Evolutionary conservation across 1,139 yeast genomes (phyloP).

Genomic region (Magnusiomyces sp.): DNA sequence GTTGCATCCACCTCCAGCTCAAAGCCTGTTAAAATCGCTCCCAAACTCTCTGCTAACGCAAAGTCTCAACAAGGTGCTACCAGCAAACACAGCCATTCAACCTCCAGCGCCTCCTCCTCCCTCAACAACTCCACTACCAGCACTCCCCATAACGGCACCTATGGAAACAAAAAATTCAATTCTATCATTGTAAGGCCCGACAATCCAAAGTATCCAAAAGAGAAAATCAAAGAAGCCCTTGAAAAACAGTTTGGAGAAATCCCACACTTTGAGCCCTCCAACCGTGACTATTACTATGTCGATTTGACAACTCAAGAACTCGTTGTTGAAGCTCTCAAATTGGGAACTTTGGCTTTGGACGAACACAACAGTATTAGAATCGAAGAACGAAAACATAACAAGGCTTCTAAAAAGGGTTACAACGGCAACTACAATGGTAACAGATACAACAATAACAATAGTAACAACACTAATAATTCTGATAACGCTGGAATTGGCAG

Average conservation of each 20-base stretch:
- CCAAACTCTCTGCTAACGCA: conserved; percentile 12
- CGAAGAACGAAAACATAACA: conserved; percentile 3
- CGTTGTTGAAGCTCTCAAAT: too few relatives aligned
- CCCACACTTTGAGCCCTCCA: background rate
- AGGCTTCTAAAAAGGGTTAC: background rate
- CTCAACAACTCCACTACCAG: conserved; percentile 2
- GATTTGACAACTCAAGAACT: too few relatives aligned
- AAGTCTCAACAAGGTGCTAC: conserved; percentile 7
- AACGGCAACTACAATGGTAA: conserved; percentile 6
- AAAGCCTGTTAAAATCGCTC: conserved; percentile 7
- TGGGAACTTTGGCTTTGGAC: conserved; percentile 5
- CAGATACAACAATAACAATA: background rate
- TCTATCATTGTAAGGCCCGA: background rate
- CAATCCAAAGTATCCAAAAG: conserved; percentile 1
- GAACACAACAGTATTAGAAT: conserved; percentile 4
- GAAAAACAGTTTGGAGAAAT: background rate
- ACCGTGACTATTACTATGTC: conserved; percentile 5
- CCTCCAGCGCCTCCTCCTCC: background rate
- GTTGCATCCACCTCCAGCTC: conserved; percentile 10
- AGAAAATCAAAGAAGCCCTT: background rate
- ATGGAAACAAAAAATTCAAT: conserved; percentile 2
- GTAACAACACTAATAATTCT: background rate
- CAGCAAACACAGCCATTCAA: too few relatives aligned
- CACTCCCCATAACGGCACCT: conserved; percentile 3
- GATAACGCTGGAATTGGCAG: background rate